A percentile compares a stretch with the other conserved stretches of the same genome.
Evolutionary conservation across 2,329 filamentous ascomycete species (phyloP).

Genomic region (Pyricularia pennisetigena): DNA sequence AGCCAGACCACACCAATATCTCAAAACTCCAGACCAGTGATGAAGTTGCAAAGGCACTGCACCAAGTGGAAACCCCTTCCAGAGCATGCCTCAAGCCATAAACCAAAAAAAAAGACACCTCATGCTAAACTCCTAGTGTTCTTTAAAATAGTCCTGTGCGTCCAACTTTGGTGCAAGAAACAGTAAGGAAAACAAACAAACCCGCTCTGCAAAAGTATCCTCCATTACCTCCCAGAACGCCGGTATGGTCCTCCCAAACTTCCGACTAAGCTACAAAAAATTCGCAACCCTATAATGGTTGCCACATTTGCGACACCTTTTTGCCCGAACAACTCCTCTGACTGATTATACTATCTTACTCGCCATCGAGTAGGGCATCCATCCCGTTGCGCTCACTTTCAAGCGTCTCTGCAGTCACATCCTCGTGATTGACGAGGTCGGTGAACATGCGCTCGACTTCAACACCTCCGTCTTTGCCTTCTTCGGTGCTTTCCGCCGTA

Average conservation of each 20-base stretch:
- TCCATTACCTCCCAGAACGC: background rate
- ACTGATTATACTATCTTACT: constrained; percentile 15
- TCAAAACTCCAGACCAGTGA: background rate
- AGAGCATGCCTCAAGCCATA: background rate
- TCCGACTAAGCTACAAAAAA: background rate
- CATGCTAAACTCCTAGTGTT: background rate
- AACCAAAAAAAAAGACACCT: background rate
- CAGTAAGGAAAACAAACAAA: constrained; percentile 1
- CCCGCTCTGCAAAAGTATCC: background rate
- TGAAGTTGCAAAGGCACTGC: background rate
- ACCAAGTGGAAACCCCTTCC: background rate
- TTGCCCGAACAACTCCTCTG: background rate
- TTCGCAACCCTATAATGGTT: background rate
- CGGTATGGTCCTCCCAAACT: background rate
- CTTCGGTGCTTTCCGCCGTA: constrained; percentile 10
- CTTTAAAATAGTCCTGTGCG: background rate
- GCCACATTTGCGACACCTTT: background rate
- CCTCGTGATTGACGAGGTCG: constrained; percentile 43
- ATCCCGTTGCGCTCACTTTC: constrained; percentile 36
- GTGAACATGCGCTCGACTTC: constrained; percentile 46
- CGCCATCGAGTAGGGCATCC: constrained; percentile 33
- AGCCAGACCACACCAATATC: background rate
- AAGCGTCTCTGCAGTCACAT: constrained; percentile 30
- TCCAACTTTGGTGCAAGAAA: background rate
- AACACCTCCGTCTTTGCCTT: constrained; percentile 27